A percentile compares a stretch with the other conserved stretches of the same genome.
Conservation (phyloP, 2,329 filamentous ascomycete genomes). For the Fusarium sp. region DNA sequence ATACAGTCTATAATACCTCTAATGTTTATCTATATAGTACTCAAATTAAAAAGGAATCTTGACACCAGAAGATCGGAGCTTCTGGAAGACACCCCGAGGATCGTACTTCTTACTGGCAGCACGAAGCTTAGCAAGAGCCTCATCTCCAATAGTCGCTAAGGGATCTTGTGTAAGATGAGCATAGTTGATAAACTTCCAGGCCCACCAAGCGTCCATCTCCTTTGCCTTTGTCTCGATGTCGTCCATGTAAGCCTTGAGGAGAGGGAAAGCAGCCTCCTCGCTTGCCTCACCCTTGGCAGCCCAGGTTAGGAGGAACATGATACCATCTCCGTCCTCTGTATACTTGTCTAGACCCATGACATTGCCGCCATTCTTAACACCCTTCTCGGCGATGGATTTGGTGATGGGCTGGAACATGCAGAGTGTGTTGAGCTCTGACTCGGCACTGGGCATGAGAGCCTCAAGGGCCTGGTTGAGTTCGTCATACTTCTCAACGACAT, state of each 20-base stretch:
- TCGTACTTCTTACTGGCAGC: constrained; percentile 51
- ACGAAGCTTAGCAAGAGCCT: constrained; percentile 49
- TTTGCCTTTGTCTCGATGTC: constrained; percentile 44
- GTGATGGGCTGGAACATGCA: constrained; percentile 50
- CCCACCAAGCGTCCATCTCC: constrained; percentile 41
- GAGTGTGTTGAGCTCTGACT: constrained; percentile 45
- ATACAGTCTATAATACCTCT: neutral
- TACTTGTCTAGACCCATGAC: constrained; percentile 49
- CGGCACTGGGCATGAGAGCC: constrained; percentile 35
- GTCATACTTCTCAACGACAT: constrained; percentile 47
- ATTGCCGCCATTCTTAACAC: constrained; percentile 48
- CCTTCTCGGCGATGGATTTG: constrained; percentile 45
- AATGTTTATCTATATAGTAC: neutral
- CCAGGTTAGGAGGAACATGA: constrained; percentile 48
- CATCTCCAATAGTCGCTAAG: constrained; percentile 51
- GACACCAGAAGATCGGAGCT: constrained; percentile 46
- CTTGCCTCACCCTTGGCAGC: constrained; percentile 48
- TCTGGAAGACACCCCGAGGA: constrained; percentile 52
- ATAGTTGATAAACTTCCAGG: constrained; percentile 57
- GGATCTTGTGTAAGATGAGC: constrained; percentile 53
- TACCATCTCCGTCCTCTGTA: constrained; percentile 41
- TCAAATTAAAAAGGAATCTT: constrained; percentile 41
- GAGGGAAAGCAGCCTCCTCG: constrained; percentile 49
- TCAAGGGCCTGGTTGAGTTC: constrained; percentile 44
- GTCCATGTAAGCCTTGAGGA: constrained; percentile 49